A percentile compares a stretch with the other conserved stretches of the same genome.
phyloP scores from a whole-genome alignment of 139 green algal species.

The Axilococcus clingmanii region DNA sequence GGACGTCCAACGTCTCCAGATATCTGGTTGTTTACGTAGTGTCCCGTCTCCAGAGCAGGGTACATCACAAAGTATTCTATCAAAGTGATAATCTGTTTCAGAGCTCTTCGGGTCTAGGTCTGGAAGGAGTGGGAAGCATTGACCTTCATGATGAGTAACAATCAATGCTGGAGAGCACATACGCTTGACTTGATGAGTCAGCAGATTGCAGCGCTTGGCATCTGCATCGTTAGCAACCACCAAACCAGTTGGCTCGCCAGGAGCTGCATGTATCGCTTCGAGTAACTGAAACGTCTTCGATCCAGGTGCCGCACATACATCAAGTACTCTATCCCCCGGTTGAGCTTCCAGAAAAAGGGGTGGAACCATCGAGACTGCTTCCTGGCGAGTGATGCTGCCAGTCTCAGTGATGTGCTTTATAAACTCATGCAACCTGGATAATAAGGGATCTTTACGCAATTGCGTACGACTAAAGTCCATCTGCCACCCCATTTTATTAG shows the following conservation, averaged over 20 bases:
- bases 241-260: constrained; percentile 40
- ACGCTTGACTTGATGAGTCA: constrained; percentile 94
- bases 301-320: constrained; percentile 96
- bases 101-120: constrained; percentile 2
- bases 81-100: constrained; percentile 46
- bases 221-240: constrained; percentile 97
- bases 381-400: constrained; percentile 92
- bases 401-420: constrained; percentile 66
- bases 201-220: constrained; percentile 89
- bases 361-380: constrained; percentile 98
- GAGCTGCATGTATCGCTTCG: constrained; percentile 73
- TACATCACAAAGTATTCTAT: constrained; percentile 95
- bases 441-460: constrained; percentile 66
- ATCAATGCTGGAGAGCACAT: constrained; percentile 80
- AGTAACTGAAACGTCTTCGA: constrained; percentile 96
- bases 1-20: constrained; percentile 82
- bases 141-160: constrained; percentile 89
- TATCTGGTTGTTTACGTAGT: constrained; percentile 92
- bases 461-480: constrained; percentile 65
- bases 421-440: constrained; percentile 71
- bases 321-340: constrained; percentile 89
- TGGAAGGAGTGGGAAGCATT: constrained; percentile 56
- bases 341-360: constrained; percentile 93
- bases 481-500: constrained; percentile 86
- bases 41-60: constrained; percentile 96